Base-by-base conservation (phyloP, 1,284 basidiomycete genomes). In the Cutaneotrichosporon sp. region DNA sequence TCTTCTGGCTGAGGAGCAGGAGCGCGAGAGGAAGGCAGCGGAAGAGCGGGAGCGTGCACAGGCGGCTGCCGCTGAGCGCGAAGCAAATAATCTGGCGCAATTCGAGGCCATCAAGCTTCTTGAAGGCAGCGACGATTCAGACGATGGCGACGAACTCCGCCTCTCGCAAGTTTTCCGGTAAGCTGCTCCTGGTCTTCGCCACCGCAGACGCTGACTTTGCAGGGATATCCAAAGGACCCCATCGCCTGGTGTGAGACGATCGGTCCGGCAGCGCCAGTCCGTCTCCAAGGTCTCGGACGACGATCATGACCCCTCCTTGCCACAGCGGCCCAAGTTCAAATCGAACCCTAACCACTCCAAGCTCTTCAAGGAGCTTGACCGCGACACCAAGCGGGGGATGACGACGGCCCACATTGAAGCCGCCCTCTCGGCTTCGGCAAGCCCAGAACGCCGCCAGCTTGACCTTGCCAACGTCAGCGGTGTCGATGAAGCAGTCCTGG, bases 41-140 rank as follows among this genome's bases (percentile, higher is more conserved):
- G 56, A 62, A 21, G 30, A 58, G 31, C 56, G 56, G 5, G 52
- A 63, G 32, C 51, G 31, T 4, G 22, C 7, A 0, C 50, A 31
- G 21, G 26, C 42, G 38, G 55, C 55, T 18, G 55, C 55, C 5
- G 50, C 58, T 9, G 30, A 58, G 31, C 56, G 56, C 11, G 50
- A 51, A 26, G 56, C 30, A 3, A 40, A 21, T 14, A 49, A 36
- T 8, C 49, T 36, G 8, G 36, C 18, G 26, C 47, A 49, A 18
- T 8, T 46, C 42, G 42, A 18, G 42, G 42, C 42, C 18, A 16
- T 30, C 31, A 56, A 21, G 38, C 55, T 50, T 10, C 26, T 58
- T 34, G 42, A 50, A 18, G 47, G 36, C 3, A 61, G 38, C 34
- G 58, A 61, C 5, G 53, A 52, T 10, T 61, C 62, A 14, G 56